A percentile compares a stretch with the other conserved stretches of the same genome.
These are phyloP conservation scores for Pseudognaphalium luteoalbum DNA, from an alignment of 129 eudicot genomes.

Conservation along the genomic window DNA sequence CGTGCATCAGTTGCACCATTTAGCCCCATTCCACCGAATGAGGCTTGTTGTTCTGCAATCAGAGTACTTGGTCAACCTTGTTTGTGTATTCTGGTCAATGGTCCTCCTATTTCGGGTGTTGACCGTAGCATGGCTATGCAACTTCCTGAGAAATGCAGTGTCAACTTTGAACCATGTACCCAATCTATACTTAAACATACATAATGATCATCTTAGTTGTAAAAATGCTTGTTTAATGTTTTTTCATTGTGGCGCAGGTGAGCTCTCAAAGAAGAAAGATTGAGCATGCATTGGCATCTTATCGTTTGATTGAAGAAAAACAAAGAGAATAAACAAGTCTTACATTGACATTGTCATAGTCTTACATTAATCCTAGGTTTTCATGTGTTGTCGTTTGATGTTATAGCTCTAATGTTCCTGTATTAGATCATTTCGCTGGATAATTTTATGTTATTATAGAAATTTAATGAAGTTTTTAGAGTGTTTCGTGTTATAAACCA, in stretches of 20 bases:
- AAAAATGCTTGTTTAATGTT: slow-evolving; percentile 13
- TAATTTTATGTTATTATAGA: slow-evolving; percentile 23
- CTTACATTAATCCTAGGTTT: slow-evolving; percentile 8
- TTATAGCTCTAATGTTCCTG: slow-evolving; percentile 23
- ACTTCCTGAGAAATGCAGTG: slow-evolving; percentile 86
- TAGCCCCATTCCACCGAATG: slow-evolving; percentile 76
- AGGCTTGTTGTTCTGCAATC: slow-evolving; percentile 77
- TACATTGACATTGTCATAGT: slow-evolving; percentile 13
- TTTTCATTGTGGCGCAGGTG: slow-evolving; percentile 29
- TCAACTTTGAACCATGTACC: slow-evolving; percentile 86
- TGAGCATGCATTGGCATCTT: slow-evolving; percentile 6
- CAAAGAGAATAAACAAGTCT: slow-evolving; percentile 19
- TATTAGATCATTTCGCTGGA: slow-evolving; percentile 12
- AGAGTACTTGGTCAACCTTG: slow-evolving; percentile 89
- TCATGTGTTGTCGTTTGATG: slow-evolving; percentile 13
- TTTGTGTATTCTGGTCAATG: slow-evolving; percentile 81
- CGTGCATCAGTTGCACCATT: slow-evolving; percentile 81
- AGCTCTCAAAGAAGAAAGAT: slow-evolving; percentile 29
- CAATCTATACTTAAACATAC: neutral
- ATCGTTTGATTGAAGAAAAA: slow-evolving; percentile 18
- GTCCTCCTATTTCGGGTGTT: slow-evolving; percentile 95
- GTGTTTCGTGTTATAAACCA: neutral
- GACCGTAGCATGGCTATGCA: slow-evolving; percentile 91
- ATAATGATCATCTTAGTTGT: neutral
- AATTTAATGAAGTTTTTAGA: neutral